phyloP scores from a whole-genome alignment of 2,329 filamentous ascomycete genomes.

The Alternaria gansuensis region DNA sequence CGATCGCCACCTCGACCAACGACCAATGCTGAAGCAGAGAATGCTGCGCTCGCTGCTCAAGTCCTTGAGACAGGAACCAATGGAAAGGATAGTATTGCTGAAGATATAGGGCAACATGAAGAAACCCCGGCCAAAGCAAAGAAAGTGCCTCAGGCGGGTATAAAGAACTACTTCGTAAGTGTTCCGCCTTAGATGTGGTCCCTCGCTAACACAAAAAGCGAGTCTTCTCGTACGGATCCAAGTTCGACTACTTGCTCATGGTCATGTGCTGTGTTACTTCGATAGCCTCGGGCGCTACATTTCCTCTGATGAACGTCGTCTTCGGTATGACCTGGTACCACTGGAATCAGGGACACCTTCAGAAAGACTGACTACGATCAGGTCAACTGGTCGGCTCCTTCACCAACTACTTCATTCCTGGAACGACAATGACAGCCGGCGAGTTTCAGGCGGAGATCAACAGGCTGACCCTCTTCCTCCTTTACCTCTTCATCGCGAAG shows the following conservation, averaged over 20 bases:
- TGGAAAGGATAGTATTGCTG: conserved; percentile 5
- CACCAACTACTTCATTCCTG: conserved; percentile 63
- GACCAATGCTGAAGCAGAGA: conserved; percentile 10
- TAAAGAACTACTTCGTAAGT: conserved; percentile 50
- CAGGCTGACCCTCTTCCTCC: conserved; percentile 39
- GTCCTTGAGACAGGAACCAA: conserved; percentile 5
- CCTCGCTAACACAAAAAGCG: conserved; percentile 35
- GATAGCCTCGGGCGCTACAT: conserved; percentile 47
- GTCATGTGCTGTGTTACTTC: conserved; percentile 40
- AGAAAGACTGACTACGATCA: conserved; percentile 18
- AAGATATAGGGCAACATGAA: conserved; percentile 16
- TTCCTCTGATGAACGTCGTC: conserved; percentile 68
- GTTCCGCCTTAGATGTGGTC: neutral
- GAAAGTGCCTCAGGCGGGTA: conserved; percentile 32
- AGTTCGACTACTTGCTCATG: conserved; percentile 45
- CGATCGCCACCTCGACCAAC: conserved; percentile 15
- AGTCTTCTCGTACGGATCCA: conserved; percentile 47
- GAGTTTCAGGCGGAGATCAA: conserved; percentile 63
- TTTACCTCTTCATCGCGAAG: conserved; percentile 51
- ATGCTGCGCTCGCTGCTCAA: conserved; percentile 12
- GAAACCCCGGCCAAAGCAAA: conserved; percentile 17
- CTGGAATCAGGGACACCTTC: neutral
- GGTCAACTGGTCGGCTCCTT: conserved; percentile 62
- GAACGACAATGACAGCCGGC: conserved; percentile 55
- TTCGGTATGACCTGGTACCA: conserved; percentile 56